A percentile compares a stretch with the other conserved stretches of the same genome.
phyloP scores from a whole-genome alignment of 2,329 filamentous ascomycete genomes.

The Dothiorella sarmentorum region DNA sequence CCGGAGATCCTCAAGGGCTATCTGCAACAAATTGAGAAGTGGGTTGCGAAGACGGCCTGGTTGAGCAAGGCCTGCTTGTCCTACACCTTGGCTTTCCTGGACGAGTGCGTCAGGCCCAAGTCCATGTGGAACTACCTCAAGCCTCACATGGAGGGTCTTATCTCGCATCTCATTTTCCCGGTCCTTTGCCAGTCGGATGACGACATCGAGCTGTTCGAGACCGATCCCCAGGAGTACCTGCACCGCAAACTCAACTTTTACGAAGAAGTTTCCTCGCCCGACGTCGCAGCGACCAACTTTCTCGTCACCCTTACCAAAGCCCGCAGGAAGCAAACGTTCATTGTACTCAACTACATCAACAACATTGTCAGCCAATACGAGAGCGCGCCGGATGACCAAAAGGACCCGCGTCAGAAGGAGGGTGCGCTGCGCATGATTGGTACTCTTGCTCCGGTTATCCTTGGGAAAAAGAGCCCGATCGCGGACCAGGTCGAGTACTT shows the following conservation, averaged over 20 bases:
- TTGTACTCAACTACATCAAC: constrained; percentile 92
- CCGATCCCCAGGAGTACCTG: constrained; percentile 93
- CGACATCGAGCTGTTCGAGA: constrained; percentile 88
- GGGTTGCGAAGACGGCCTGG: constrained; percentile 93
- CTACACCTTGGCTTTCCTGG: constrained; percentile 90
- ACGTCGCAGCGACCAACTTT: constrained; percentile 95
- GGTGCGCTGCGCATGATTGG: constrained; percentile 96
- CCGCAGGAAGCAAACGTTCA: constrained; percentile 92
- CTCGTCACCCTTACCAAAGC: constrained; percentile 91
- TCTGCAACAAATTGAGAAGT: constrained; percentile 91
- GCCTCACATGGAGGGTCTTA: constrained; percentile 86
- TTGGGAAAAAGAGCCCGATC: constrained; percentile 97
- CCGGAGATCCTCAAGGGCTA: constrained; percentile 96
- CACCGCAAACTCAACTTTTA: constrained; percentile 98
- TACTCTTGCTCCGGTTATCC: constrained; percentile 85
- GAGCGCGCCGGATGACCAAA: constrained; percentile 75
- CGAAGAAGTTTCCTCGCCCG: constrained; percentile 91
- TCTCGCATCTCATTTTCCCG: constrained; percentile 93
- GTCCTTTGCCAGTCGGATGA: constrained; percentile 89
- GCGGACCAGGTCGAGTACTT: constrained; percentile 98
- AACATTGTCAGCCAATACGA: constrained; percentile 93
- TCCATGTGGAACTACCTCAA: constrained; percentile 94
- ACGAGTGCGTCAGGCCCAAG: constrained; percentile 96
- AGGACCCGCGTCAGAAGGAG: constrained; percentile 93
- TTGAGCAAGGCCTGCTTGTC: constrained; percentile 90